Evolutionary conservation across 305 asterid species (phyloP).

Genomic region (Fraxinus latifolia): DNA sequence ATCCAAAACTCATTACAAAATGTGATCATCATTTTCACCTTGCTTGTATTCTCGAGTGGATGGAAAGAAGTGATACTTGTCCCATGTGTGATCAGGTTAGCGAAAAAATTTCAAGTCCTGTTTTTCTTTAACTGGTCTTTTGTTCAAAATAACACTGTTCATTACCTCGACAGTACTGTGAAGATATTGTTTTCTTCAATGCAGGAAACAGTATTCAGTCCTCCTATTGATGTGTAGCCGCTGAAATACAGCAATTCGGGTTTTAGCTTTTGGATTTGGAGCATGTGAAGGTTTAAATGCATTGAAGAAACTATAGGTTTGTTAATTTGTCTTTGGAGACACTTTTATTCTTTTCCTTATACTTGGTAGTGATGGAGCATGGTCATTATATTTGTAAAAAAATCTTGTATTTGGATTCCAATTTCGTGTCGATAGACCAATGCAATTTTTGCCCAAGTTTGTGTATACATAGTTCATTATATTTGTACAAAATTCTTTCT

Average conservation of each 20-base stretch:
- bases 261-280: background rate
- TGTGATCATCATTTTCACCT: constrained; percentile 92
- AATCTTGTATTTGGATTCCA: background rate
- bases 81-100: constrained; percentile 88
- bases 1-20: constrained; percentile 76
- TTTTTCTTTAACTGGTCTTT: background rate
- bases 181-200: constrained; percentile 23
- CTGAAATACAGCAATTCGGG: constrained; percentile 16
- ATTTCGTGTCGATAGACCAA: background rate
- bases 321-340: background rate
- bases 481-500: background rate
- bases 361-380: background rate
- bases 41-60: constrained; percentile 89
- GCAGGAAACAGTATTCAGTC: constrained; percentile 76
- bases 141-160: background rate
- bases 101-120: background rate
- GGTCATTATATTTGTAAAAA: background rate
- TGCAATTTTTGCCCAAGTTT: background rate
- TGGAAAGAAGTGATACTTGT: constrained; percentile 91
- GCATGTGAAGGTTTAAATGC: background rate
- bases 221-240: constrained; percentile 35
- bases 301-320: background rate
- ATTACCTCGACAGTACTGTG: constrained; percentile 1
- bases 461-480: background rate
- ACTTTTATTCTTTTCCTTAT: background rate